Conservation (phyloP, 805 yeast species). For the Diddensiella santjacobensis region DNA sequence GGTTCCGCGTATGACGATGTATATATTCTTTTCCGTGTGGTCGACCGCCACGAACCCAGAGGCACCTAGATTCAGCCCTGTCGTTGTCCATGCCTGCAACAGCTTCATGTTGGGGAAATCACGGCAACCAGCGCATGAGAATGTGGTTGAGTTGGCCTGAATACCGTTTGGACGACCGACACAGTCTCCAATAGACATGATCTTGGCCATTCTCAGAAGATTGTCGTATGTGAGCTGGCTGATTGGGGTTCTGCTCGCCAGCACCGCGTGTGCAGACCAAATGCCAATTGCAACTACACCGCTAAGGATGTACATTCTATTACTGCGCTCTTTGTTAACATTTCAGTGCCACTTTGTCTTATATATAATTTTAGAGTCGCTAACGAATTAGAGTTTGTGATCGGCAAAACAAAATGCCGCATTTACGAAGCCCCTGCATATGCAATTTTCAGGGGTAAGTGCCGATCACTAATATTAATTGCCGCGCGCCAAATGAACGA, state of each 20-base stretch:
- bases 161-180: conserved; percentile 6
- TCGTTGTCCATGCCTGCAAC: conserved; percentile 10
- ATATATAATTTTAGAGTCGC: too few species aligned
- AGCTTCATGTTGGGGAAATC: conserved; percentile 11
- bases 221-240: conserved; percentile 1
- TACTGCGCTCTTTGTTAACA: too few species aligned
- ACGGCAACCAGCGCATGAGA: conserved; percentile 6
- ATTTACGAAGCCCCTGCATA: not conserved
- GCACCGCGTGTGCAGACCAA: too few species aligned
- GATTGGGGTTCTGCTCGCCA: not conserved
- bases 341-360: too few species aligned
- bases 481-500: too few species aligned
- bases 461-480: too few species aligned
- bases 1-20: conserved; percentile 13
- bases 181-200: conserved; percentile 12
- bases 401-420: not conserved
- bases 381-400: too few species aligned
- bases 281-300: too few species aligned
- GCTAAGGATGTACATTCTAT: too few species aligned
- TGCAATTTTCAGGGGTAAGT: too few species aligned
- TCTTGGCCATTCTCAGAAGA: not conserved
- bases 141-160: not conserved
- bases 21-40: conserved; percentile 1
- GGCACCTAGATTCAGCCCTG: not conserved
- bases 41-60: conserved; percentile 7